phyloP scores from a whole-genome alignment of 2,329 filamentous ascomycete species.

The Fusarium haematococcum region DNA sequence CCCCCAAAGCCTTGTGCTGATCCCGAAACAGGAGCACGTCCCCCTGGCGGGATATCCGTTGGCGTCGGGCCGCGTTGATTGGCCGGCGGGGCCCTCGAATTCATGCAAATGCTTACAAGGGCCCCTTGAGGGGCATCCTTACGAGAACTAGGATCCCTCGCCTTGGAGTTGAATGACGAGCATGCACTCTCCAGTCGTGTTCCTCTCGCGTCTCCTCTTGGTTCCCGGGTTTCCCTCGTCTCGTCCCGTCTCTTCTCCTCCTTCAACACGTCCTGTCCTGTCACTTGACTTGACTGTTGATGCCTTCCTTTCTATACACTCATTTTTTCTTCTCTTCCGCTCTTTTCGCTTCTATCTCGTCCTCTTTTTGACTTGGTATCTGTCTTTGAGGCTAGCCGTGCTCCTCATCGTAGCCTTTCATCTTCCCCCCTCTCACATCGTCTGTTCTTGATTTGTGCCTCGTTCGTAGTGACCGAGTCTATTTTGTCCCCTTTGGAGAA shows the following conservation, averaged over 20 bases:
- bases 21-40: conserved; percentile 43
- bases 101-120: conserved; percentile 42
- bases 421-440: not conserved
- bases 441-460: conserved; percentile 21
- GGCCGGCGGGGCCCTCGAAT: conserved; percentile 27
- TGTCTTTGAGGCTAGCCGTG: conserved; percentile 40
- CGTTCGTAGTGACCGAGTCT: conserved; percentile 31
- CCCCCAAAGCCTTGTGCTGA: conserved; percentile 33
- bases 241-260: conserved; percentile 28
- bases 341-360: conserved; percentile 20
- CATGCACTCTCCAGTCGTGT: conserved; percentile 20
- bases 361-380: conserved; percentile 26
- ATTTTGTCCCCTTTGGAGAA: conserved; percentile 29
- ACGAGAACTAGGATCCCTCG: conserved; percentile 34
- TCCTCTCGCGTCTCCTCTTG: conserved; percentile 28
- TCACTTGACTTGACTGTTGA: conserved; percentile 18
- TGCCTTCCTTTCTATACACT: conserved; percentile 32
- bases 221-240: conserved; percentile 25
- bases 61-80: conserved; percentile 26
- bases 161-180: conserved; percentile 25
- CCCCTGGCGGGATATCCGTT: conserved; percentile 30
- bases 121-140: conserved; percentile 19
- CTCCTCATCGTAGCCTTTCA: conserved; percentile 39
- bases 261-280: not conserved
- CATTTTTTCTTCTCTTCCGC: conserved; percentile 20